These are phyloP conservation scores for Umbelopsis vinacea DNA, from an alignment of 192 early-diverging fungal genomes.

Conservation along the genomic window DNA sequence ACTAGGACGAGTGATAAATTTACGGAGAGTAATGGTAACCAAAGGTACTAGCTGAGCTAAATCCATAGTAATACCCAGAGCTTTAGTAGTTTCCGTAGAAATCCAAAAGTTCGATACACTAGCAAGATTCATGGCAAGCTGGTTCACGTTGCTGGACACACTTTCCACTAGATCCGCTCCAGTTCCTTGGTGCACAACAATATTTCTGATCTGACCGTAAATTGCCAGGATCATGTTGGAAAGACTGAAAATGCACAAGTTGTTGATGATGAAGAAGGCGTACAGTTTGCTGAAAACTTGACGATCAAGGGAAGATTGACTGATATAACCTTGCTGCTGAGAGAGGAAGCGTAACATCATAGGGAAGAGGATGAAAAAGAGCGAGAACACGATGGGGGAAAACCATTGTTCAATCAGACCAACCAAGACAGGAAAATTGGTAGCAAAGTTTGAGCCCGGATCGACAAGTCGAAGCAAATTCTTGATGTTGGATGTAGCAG, in stretches of 20 bases:
- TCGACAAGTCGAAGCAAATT: slow-evolving; percentile 63
- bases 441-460: slow-evolving; percentile 52
- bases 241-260: slow-evolving; percentile 69
- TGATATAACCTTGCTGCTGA: slow-evolving; percentile 72
- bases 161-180: slow-evolving; percentile 5
- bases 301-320: slow-evolving; percentile 69
- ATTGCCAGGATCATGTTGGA: slow-evolving; percentile 38
- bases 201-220: slow-evolving; percentile 32
- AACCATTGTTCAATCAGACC: slow-evolving; percentile 69
- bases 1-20: slow-evolving; percentile 63
- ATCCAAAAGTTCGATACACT: slow-evolving; percentile 77
- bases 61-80: slow-evolving; percentile 68
- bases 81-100: slow-evolving; percentile 70
- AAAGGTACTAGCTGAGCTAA: slow-evolving; percentile 71
- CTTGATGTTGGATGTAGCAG: slow-evolving; percentile 61
- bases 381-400: slow-evolving; percentile 64
- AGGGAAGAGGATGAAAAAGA: slow-evolving; percentile 68
- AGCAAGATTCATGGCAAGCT: slow-evolving; percentile 42
- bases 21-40: slow-evolving; percentile 45
- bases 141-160: slow-evolving; percentile 24
- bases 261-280: slow-evolving; percentile 76
- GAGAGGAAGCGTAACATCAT: slow-evolving; percentile 66
- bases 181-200: neutral
- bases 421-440: slow-evolving; percentile 52
- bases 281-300: slow-evolving; percentile 74